phyloP scores from a whole-genome alignment of 2,329 filamentous ascomycete genomes.

The Nemania sp. region DNA sequence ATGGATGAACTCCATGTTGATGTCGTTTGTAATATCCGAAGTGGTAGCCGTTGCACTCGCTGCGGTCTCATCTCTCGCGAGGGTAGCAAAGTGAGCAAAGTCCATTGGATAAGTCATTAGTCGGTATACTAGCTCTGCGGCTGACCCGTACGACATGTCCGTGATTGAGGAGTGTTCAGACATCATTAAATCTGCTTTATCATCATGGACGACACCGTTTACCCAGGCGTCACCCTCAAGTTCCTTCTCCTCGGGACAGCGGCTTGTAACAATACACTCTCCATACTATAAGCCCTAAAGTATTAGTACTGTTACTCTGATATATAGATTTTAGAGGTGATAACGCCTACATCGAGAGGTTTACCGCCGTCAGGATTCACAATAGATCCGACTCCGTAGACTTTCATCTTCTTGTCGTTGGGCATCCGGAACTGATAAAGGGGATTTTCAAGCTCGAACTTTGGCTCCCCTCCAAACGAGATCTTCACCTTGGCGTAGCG shows the following conservation, averaged over 20 bases:
- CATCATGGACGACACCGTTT: slow-evolving; percentile 35
- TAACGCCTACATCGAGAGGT: slow-evolving; percentile 30
- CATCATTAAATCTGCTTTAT: slow-evolving; percentile 20
- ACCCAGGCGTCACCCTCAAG: slow-evolving; percentile 20
- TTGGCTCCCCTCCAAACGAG: slow-evolving; percentile 32
- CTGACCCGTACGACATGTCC: slow-evolving; percentile 28
- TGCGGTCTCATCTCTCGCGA: slow-evolving; percentile 30
- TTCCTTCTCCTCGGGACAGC: slow-evolving; percentile 29
- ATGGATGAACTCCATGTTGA: slow-evolving; percentile 56
- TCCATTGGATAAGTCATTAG: slow-evolving; percentile 38
- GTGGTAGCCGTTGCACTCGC: slow-evolving; percentile 24
- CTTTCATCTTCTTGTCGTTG: slow-evolving; percentile 36
- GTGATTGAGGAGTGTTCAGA: slow-evolving; percentile 26
- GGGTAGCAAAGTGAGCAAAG: slow-evolving; percentile 38
- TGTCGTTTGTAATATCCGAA: slow-evolving; percentile 29
- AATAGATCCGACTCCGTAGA: slow-evolving; percentile 9
- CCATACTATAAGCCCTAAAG: slow-evolving; percentile 29
- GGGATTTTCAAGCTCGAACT: slow-evolving; percentile 43
- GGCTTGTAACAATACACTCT: slow-evolving; percentile 36
- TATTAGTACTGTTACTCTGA: slow-evolving; percentile 10
- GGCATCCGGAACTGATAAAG: slow-evolving; percentile 48
- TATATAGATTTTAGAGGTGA: background rate
- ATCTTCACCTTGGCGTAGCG: slow-evolving; percentile 41
- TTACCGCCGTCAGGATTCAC: slow-evolving; percentile 29
- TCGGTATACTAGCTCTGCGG: slow-evolving; percentile 37